These are phyloP conservation scores for Thymus quinquecostatus DNA, from an alignment of 257 asterid genomes.

Conservation along the genomic window DNA sequence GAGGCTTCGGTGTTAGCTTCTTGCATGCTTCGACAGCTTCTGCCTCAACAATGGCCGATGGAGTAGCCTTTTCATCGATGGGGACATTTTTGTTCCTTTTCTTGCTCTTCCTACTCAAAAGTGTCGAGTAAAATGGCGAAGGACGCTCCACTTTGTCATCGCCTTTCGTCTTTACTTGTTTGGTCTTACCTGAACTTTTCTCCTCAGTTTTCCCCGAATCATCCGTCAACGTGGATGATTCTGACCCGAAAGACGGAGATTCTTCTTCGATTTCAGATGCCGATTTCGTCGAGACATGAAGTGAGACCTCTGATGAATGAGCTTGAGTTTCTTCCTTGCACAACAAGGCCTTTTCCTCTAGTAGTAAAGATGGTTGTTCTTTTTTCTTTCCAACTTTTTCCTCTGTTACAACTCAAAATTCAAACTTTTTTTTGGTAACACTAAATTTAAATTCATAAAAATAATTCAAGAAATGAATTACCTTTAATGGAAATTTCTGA, in stretches of 20 bases:
- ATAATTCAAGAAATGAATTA: conserved; percentile 7
- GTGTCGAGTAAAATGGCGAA: conserved; percentile 28
- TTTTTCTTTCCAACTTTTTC: conserved; percentile 40
- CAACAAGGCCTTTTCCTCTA: conserved; percentile 27
- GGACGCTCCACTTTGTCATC: conserved; percentile 24
- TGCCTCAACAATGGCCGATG: neutral
- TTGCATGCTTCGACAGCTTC: conserved; percentile 18
- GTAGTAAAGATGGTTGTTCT: conserved; percentile 26
- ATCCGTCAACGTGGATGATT: conserved; percentile 64
- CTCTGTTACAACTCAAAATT: conserved; percentile 6
- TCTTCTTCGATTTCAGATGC: conserved; percentile 68
- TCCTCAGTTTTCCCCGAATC: conserved; percentile 50
- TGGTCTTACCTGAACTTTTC: conserved; percentile 22
- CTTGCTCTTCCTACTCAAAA: conserved; percentile 45
- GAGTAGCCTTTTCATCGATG: conserved; percentile 31
- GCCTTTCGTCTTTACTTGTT: conserved; percentile 15
- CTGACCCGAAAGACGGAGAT: conserved; percentile 60
- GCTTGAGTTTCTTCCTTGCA: conserved; percentile 38
- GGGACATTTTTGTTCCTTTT: conserved; percentile 32
- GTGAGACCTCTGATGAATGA: conserved; percentile 40
- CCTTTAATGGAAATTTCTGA: conserved; percentile 66
- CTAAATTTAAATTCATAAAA: neutral
- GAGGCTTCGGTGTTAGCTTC: conserved; percentile 27
- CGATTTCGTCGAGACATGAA: conserved; percentile 43
- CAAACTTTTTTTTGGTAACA: neutral